Conservation (phyloP, 2,329 filamentous ascomycete species). For the Verticillium nonalfalfae region DNA sequence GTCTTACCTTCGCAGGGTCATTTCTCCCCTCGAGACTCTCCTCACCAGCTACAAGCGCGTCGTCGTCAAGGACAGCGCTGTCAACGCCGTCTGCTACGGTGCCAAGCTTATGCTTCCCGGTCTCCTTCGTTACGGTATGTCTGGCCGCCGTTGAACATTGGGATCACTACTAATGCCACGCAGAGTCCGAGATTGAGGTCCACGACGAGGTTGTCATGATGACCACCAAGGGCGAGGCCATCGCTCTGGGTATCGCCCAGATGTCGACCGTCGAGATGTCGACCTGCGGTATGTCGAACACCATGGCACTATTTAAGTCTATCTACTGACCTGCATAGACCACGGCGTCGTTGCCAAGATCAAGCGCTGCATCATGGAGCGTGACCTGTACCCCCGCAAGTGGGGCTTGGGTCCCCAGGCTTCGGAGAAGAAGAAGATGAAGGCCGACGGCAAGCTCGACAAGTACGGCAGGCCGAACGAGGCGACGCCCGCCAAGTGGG, state of each 20-base stretch:
- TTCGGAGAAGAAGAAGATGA: conserved; percentile 99
- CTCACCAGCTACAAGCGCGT: conserved; percentile 92
- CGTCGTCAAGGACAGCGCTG: conserved; percentile 93
- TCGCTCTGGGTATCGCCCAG: conserved; percentile 90
- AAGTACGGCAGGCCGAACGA: conserved; percentile 95
- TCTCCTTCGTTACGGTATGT: conserved; percentile 79
- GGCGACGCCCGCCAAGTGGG: conserved; percentile 90
- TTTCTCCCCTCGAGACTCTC: conserved; percentile 86
- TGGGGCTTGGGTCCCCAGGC: conserved; percentile 95
- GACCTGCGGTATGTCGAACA: conserved; percentile 50
- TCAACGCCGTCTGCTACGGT: conserved; percentile 97
- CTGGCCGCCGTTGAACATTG: conserved; percentile 4
- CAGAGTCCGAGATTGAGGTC: conserved; percentile 84
- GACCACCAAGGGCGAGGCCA: conserved; percentile 98
- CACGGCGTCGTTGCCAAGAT: conserved; percentile 98
- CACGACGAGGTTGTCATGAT: conserved; percentile 97
- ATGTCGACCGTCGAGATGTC: conserved; percentile 98
- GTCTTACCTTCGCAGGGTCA: conserved; percentile 83
- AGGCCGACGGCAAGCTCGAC: conserved; percentile 95
- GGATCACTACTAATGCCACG: conserved; percentile 16
- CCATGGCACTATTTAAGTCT: background rate
- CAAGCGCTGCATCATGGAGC: conserved; percentile 99
- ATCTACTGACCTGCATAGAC: conserved; percentile 36
- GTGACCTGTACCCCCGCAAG: conserved; percentile 90
- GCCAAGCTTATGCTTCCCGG: conserved; percentile 99